Conservation (phyloP, 768 basidiomycete species). For the Leccinum aurantiacum region DNA sequence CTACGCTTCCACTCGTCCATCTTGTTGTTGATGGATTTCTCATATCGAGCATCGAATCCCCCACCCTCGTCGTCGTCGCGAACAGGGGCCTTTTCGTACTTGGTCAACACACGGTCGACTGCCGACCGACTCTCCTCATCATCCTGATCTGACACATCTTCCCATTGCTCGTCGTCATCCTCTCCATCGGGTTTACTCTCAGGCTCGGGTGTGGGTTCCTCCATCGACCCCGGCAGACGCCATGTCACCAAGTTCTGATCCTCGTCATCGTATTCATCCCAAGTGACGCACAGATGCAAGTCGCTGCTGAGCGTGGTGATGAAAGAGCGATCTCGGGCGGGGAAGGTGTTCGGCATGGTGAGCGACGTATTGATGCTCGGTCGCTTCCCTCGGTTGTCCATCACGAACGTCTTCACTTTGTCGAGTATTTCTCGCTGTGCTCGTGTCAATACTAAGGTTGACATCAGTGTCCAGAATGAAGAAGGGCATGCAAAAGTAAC, state of each 20-base stretch:
- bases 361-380: constrained; percentile 42
- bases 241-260: constrained; percentile 76
- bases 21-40: constrained; percentile 70
- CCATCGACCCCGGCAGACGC: constrained; percentile 51
- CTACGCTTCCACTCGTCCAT: constrained; percentile 90
- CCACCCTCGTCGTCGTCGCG: constrained; percentile 67
- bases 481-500: constrained; percentile 21
- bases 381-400: constrained; percentile 39
- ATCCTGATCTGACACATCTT: constrained; percentile 50
- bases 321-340: constrained; percentile 79
- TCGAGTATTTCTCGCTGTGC: constrained; percentile 79
- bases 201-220: constrained; percentile 33
- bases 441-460: constrained; percentile 58
- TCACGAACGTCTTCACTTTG: constrained; percentile 73
- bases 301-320: constrained; percentile 74
- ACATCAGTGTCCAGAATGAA: not conserved
- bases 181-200: constrained; percentile 41
- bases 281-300: constrained; percentile 75
- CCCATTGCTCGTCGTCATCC: constrained; percentile 51
- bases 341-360: constrained; percentile 74
- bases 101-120: constrained; percentile 77
- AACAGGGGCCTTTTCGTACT: constrained; percentile 86
- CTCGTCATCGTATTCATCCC: constrained; percentile 91
- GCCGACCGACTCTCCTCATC: constrained; percentile 74
- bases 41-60: constrained; percentile 78